A percentile compares a stretch with the other conserved stretches of the same genome.
Evolutionary conservation across 495 filamentous ascomycete species (phyloP).

Genomic region (Aspergillus sparsus): DNA sequence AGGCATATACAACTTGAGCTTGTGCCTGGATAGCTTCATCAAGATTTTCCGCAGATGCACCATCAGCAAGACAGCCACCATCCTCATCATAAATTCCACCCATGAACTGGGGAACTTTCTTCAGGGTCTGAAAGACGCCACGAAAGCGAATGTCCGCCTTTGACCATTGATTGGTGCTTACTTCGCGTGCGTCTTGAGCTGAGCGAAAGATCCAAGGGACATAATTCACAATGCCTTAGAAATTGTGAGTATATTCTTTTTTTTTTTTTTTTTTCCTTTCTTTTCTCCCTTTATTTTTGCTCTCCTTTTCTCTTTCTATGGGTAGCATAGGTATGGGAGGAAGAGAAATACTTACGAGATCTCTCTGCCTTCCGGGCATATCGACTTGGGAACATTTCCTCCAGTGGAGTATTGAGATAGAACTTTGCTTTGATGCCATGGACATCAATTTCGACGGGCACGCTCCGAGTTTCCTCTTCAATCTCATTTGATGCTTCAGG

Average conservation of each 20-base stretch:
- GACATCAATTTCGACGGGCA: slow-evolving; percentile 22
- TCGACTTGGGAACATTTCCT: slow-evolving; percentile 28
- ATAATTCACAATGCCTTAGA: slow-evolving; percentile 24
- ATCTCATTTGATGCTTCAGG: neutral
- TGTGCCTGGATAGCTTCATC: slow-evolving; percentile 21
- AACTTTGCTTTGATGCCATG: slow-evolving; percentile 30
- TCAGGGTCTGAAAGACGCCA: slow-evolving; percentile 33
- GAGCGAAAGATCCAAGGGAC: slow-evolving; percentile 34
- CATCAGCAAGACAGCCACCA: neutral
- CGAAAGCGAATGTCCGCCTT: slow-evolving; percentile 33
- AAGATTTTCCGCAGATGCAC: slow-evolving; percentile 8
- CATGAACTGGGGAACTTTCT: slow-evolving; percentile 28
- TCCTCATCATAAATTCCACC: slow-evolving; percentile 28
- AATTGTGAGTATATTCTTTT: neutral
- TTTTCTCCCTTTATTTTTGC: neutral
- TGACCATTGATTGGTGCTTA: slow-evolving; percentile 30
- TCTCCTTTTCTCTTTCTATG: neutral
- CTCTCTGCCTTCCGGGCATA: slow-evolving; percentile 27
- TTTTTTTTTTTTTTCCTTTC: neutral
- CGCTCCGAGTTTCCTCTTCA: neutral
- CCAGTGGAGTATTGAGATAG: slow-evolving; percentile 24
- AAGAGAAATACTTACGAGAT: slow-evolving; percentile 22
- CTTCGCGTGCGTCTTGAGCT: slow-evolving; percentile 22
- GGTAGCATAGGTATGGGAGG: neutral
- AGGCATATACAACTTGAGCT: slow-evolving; percentile 32